Evolutionary conservation across 768 basidiomycete species (phyloP).

Genomic region (Panellus pusillus): DNA sequence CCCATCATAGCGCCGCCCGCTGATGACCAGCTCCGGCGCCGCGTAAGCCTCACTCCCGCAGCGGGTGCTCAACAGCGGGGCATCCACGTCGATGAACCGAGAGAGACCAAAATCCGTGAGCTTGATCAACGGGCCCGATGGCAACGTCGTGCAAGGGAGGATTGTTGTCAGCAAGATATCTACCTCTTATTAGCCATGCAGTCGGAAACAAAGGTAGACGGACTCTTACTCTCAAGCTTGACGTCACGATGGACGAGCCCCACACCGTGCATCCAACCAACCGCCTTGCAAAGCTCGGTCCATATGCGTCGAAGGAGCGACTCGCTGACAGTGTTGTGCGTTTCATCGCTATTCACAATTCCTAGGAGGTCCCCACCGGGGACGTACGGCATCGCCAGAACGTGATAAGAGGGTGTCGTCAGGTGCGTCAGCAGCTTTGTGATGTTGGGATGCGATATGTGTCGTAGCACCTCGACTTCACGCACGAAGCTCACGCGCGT

Average conservation of each 20-base stretch:
- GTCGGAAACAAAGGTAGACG: neutral
- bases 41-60: slow-evolving; percentile 91
- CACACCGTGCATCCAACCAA: slow-evolving; percentile 86
- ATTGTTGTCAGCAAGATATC: slow-evolving; percentile 74
- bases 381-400: slow-evolving; percentile 75
- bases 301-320: slow-evolving; percentile 60
- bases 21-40: slow-evolving; percentile 72
- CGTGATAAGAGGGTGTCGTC: slow-evolving; percentile 70
- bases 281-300: slow-evolving; percentile 72
- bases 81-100: slow-evolving; percentile 69
- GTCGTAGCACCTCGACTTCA: slow-evolving; percentile 84
- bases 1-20: slow-evolving; percentile 65
- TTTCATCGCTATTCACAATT: slow-evolving; percentile 59
- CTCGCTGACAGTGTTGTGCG: slow-evolving; percentile 41
- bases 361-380: slow-evolving; percentile 82
- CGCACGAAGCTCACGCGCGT: slow-evolving; percentile 77
- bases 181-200: slow-evolving; percentile 27
- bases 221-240: slow-evolving; percentile 71
- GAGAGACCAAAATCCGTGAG: slow-evolving; percentile 90
- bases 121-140: slow-evolving; percentile 66
- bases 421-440: slow-evolving; percentile 71
- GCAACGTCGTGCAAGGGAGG: slow-evolving; percentile 35
- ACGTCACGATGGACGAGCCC: slow-evolving; percentile 88
- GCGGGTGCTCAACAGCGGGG: slow-evolving; percentile 68
- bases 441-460: slow-evolving; percentile 81